Evolutionary conservation across 306 rosid genomes (phyloP).

Genomic region (Gillenia trifoliata): DNA sequence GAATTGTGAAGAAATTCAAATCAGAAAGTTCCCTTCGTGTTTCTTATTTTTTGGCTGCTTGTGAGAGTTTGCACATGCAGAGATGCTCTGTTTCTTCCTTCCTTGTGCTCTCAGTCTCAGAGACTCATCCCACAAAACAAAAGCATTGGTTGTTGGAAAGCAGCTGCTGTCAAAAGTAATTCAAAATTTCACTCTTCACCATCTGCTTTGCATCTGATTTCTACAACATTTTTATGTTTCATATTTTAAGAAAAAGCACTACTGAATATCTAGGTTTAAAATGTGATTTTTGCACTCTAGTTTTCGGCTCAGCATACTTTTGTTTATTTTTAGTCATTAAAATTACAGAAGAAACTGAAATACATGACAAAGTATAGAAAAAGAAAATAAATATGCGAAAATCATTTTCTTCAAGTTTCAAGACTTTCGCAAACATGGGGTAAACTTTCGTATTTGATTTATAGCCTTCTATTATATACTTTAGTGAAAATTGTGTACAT

Average conservation of each 20-base stretch:
- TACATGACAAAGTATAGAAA: background rate
- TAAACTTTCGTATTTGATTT: background rate
- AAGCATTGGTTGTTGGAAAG: background rate
- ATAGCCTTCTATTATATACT: no score
- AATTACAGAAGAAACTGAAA: no score
- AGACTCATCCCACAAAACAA: background rate
- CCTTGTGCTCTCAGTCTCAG: background rate
- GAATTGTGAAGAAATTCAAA: background rate
- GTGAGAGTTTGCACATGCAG: constrained; percentile 3
- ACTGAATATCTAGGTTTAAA: background rate
- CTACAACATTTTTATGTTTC: no score
- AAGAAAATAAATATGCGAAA: no score
- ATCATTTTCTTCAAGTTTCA: background rate
- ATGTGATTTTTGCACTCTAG: no score
- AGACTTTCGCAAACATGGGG: background rate
- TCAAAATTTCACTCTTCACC: background rate
- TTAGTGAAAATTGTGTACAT: no score
- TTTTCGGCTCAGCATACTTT: background rate
- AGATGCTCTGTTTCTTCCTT: background rate
- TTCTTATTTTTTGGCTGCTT: background rate
- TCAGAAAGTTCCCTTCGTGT: background rate
- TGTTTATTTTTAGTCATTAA: no score
- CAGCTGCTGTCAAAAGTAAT: background rate
- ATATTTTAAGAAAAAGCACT: background rate
- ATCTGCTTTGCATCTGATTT: no score